phyloP scores from a whole-genome alignment of 2,329 filamentous ascomycete genomes.

The Arthrobotrys conoides region DNA sequence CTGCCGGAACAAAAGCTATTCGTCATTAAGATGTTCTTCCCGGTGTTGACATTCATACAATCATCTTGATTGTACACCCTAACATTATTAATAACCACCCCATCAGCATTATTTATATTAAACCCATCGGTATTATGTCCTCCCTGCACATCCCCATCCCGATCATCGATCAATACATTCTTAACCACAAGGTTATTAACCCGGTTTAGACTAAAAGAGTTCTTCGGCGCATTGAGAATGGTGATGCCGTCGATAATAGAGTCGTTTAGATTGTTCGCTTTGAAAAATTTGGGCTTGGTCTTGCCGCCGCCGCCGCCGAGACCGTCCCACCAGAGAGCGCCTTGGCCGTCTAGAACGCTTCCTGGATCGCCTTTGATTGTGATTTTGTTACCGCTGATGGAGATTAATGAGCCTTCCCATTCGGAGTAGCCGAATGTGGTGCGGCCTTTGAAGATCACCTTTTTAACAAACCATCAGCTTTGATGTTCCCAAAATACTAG shows the following conservation, averaged over 20 bases:
- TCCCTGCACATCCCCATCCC: constrained; percentile 70
- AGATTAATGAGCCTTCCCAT: constrained; percentile 76
- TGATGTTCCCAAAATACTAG: neutral
- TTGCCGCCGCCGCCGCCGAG: constrained; percentile 74
- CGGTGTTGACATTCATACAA: constrained; percentile 72
- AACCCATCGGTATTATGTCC: constrained; percentile 72
- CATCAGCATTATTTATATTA: constrained; percentile 69
- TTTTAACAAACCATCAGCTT: neutral
- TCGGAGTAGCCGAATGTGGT: constrained; percentile 78
- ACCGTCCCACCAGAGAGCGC: constrained; percentile 74
- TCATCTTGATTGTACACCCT: constrained; percentile 74
- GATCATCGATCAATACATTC: constrained; percentile 73
- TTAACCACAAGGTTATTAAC: constrained; percentile 69
- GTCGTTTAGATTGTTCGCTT: constrained; percentile 70
- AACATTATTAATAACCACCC: constrained; percentile 71
- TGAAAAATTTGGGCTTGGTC: constrained; percentile 74
- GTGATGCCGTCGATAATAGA: constrained; percentile 71
- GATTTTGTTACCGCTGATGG: constrained; percentile 73
- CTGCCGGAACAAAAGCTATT: constrained; percentile 70
- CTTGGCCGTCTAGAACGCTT: constrained; percentile 72
- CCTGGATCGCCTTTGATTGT: constrained; percentile 71
- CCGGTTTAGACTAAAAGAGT: constrained; percentile 70
- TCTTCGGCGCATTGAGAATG: constrained; percentile 73
- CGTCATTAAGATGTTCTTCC: constrained; percentile 67
- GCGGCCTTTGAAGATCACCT: constrained; percentile 75